Conservation (phyloP, 2,329 filamentous ascomycete genomes). For the Fusarium fracticaudum region DNA sequence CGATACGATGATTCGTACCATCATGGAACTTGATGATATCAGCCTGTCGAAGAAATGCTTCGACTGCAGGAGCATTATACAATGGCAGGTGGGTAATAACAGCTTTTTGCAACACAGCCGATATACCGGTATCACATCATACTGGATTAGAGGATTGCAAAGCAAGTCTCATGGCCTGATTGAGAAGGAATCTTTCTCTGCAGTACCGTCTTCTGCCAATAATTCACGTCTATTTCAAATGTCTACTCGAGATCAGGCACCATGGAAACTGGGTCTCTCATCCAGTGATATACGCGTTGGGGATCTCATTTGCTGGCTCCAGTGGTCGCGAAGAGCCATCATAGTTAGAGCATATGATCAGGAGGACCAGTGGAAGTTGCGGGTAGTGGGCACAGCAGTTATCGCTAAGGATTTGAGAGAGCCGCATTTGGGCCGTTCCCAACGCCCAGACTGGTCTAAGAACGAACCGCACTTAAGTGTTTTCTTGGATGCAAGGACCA, state of each 20-base stretch:
- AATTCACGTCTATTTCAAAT: background rate
- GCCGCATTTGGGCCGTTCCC: rapidly evolving
- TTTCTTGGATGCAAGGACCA: background rate
- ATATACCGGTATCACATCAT: background rate
- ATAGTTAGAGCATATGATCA: background rate
- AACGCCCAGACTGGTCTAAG: rapidly evolving
- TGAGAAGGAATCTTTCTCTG: rapidly evolving
- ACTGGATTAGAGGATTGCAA: background rate
- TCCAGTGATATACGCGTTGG: background rate
- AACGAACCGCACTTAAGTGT: rapidly evolving
- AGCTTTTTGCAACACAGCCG: rapidly evolving
- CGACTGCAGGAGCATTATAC: background rate
- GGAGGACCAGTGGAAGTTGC: background rate
- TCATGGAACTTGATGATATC: background rate
- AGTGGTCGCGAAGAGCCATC: background rate
- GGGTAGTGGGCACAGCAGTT: background rate
- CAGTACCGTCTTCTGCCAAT: background rate
- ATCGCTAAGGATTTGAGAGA: background rate
- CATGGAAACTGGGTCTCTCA: background rate
- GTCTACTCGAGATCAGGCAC: rapidly evolving
- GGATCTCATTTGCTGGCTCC: background rate
- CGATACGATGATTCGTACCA: background rate
- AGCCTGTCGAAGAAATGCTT: background rate
- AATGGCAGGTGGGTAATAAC: rapidly evolving
- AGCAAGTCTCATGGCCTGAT: no score